Evolutionary conservation across 352 stramenopile species (phyloP).

Genomic region (Phytopythium oedochilum): DNA sequence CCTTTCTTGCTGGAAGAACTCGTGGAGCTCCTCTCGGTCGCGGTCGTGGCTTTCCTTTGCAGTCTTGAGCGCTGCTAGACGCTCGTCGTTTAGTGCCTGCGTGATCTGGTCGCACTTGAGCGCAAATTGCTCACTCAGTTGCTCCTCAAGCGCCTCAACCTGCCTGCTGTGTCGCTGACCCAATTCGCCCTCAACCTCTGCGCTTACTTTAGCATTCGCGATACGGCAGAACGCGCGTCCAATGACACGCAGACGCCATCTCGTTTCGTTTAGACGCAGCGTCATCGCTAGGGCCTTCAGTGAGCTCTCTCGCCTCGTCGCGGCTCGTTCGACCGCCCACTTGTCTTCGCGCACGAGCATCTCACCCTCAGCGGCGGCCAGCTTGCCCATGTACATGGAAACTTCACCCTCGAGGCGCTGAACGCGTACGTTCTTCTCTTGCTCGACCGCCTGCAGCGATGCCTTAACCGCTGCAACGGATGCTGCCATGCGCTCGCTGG

Average conservation of each 20-base stretch:
- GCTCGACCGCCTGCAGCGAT: constrained; percentile 52
- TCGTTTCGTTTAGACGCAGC: constrained; percentile 12
- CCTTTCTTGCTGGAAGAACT: constrained; percentile 56
- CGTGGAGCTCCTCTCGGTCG: constrained; percentile 47
- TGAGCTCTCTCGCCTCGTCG: constrained; percentile 23
- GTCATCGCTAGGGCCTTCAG: constrained; percentile 18
- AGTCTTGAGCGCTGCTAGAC: constrained; percentile 30
- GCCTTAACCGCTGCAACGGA: constrained; percentile 49
- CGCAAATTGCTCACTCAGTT: constrained; percentile 37
- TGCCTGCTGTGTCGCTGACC: constrained; percentile 11
- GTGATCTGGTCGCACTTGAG: constrained; percentile 58
- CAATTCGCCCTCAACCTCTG: neutral
- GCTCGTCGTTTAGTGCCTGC: constrained; percentile 43
- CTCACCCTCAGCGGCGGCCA: constrained; percentile 52
- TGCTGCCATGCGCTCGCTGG: constrained; percentile 56
- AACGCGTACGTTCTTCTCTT: constrained; percentile 57
- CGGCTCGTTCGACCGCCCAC: constrained; percentile 22
- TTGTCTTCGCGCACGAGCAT: constrained; percentile 54
- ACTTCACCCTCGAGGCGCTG: constrained; percentile 48
- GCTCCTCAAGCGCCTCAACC: constrained; percentile 33
- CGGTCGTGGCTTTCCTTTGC: constrained; percentile 38
- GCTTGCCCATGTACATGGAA: constrained; percentile 38
- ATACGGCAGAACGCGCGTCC: constrained; percentile 17
- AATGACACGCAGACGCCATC: constrained; percentile 16
- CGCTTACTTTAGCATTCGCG: neutral